A percentile compares a stretch with the other conserved stretches of the same genome.
Evolutionary conservation across 208 protist genomes (phyloP).

Genomic region (Wallacemonas sp.): DNA sequence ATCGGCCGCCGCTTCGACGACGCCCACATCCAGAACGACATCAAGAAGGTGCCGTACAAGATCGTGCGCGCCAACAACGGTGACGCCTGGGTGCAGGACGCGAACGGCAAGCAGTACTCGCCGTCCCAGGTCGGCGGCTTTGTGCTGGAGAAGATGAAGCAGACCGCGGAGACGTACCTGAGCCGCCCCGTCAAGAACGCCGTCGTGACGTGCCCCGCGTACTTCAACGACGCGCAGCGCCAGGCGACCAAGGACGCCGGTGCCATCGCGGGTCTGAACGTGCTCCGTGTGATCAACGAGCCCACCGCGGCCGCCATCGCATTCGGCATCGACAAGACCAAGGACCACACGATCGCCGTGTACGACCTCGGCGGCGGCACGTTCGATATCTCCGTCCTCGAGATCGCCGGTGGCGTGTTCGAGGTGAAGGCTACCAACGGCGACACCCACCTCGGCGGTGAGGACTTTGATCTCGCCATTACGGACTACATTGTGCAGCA

Average conservation of each 20-base stretch:
- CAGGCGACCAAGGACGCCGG: constrained; percentile 97
- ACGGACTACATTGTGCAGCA: constrained; percentile 79
- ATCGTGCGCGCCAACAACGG: constrained; percentile 89
- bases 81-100: constrained; percentile 95
- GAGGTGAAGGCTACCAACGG: constrained; percentile 97
- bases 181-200: constrained; percentile 40
- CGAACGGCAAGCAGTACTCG: constrained; percentile 81
- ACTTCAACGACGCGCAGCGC: constrained; percentile 97
- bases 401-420: constrained; percentile 94
- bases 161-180: constrained; percentile 49
- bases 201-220: constrained; percentile 95
- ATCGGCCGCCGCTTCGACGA: constrained; percentile 80
- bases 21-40: constrained; percentile 72
- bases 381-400: constrained; percentile 97
- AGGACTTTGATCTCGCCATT: constrained; percentile 97
- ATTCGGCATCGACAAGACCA: constrained; percentile 16
- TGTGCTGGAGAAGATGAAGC: constrained; percentile 73
- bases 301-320: constrained; percentile 96
- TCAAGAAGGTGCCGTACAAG: constrained; percentile 94
- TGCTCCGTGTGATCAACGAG: constrained; percentile 99
- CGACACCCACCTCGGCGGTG: constrained; percentile 98
- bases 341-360: constrained; percentile 34
- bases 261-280: constrained; percentile 89
- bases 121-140: constrained; percentile 54
- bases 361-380: constrained; percentile 85